Base-by-base conservation (phyloP, 1,284 basidiomycete genomes). In the Cutaneotrichosporon cyanovorans region DNA sequence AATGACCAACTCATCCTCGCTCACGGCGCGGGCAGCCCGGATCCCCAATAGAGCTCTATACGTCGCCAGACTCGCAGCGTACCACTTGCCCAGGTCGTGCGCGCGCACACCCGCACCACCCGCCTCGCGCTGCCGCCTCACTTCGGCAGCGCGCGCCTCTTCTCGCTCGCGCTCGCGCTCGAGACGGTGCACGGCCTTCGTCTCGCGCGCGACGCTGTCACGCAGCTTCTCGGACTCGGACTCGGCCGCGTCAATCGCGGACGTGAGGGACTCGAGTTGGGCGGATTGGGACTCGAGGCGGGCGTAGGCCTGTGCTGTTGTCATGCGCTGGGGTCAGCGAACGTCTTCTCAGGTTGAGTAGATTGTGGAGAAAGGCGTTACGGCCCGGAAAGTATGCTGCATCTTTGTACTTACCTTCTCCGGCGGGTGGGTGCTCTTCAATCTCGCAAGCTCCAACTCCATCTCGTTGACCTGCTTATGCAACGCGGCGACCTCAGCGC, bases 381-480 rank as follows among this genome's bases (percentile, higher is more conserved):
- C n/a, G n/a, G n/a, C n/a, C n/a, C n/a, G 16, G 5, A 19, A 14
- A 30, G 18, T 15, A 18, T 18, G 20, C 23, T 32, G 23, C 0
- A 2, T n/a, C 12, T 12, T 15, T 10, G 16, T 3, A 54, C 65
- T 55, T 20, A 71, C 70, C 37, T 69, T 62, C 19, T 80, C 65
- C 0, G 67, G 77, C 0, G 87, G 87, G 57, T 89, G 80, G 2
- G 80, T 78, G 49, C 86, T 82, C 23, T 85, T 80, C 8, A 89
- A 78, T 1, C 87, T 79, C 9, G 82, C 82, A 32, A 89, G 74
- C 5, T 83, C 79, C 3, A 88, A 77, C 33, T 84, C 81, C 37
- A 86, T 80, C 60, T 89, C 85, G 43, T 85, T 77, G 53, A 89
- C 86, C 64, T 84, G 78, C 56, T 84, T 82, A 14, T 81, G 77